phyloP scores from a whole-genome alignment of 2,329 filamentous ascomycete species.

The Rutstroemia sp. region DNA sequence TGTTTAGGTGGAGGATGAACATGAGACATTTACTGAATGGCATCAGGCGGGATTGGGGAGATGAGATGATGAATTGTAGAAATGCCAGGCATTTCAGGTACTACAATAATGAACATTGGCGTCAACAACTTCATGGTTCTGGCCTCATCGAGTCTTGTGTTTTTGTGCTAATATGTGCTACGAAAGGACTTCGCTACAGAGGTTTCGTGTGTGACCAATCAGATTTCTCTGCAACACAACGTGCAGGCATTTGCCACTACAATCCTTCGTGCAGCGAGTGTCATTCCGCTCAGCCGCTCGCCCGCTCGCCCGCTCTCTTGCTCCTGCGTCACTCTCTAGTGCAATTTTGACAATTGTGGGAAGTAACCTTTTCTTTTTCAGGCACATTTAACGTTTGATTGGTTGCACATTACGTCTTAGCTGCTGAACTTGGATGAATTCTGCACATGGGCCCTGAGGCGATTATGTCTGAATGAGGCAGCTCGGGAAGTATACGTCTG shows the following conservation, averaged over 20 bases:
- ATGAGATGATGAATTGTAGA: not conserved
- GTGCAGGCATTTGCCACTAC: not conserved
- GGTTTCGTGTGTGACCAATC: not conserved
- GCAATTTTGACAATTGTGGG: not conserved
- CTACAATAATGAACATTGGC: not conserved
- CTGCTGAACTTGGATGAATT: no score
- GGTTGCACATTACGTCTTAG: no score
- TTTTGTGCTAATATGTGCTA: no score
- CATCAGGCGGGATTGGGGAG: not conserved
- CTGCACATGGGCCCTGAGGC: no score
- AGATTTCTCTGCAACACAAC: not conserved
- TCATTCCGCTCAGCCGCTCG: not conserved
- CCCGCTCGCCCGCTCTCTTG: not conserved
- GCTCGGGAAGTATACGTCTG: not conserved
- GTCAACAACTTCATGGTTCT: not conserved
- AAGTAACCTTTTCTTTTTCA: no score
- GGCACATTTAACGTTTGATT: no score
- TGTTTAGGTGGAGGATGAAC: conserved; percentile 5
- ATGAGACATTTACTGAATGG: conserved; percentile 1
- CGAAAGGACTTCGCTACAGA: not conserved
- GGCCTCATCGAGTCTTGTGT: not conserved
- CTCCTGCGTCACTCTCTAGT: not conserved
- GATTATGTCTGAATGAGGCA: no score
- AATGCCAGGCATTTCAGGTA: conserved; percentile 6
- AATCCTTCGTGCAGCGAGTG: not conserved